A percentile compares a stretch with the other conserved stretches of the same genome.
Conservation (phyloP, 2,329 filamentous ascomycete genomes). For the Nigrospora sphaerica region DNA sequence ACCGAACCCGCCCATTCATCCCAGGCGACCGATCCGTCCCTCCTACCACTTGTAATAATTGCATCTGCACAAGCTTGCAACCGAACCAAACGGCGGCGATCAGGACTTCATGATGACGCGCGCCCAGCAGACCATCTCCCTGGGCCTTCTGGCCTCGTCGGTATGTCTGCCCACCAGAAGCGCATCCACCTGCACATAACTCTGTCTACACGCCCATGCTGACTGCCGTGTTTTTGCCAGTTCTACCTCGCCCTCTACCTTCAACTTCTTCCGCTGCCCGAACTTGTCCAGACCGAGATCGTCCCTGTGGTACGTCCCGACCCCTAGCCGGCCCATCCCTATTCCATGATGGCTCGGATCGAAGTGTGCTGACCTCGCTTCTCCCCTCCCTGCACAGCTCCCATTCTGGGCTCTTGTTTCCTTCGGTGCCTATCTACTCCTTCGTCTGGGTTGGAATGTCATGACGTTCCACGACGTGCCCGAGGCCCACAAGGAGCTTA, state of each 20-base stretch:
- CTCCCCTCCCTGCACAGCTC: conserved; percentile 47
- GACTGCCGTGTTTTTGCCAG: conserved; percentile 35
- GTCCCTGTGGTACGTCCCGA: conserved; percentile 66
- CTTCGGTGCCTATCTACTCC: conserved; percentile 87
- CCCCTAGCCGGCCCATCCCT: background rate
- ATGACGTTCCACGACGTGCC: conserved; percentile 96
- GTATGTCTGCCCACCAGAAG: conserved; percentile 49
- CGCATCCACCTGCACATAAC: background rate
- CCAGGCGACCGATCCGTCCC: too few relatives aligned
- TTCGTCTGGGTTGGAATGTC: conserved; percentile 85
- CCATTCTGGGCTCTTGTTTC: conserved; percentile 89
- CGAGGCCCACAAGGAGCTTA: conserved; percentile 81
- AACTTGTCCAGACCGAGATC: conserved; percentile 72
- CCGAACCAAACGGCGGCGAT: too few relatives aligned
- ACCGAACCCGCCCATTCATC: too few relatives aligned
- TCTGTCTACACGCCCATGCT: background rate
- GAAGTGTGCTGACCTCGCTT: too few relatives aligned
- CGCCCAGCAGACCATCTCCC: conserved; percentile 84
- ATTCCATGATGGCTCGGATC: background rate
- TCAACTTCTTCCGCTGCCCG: conserved; percentile 72
- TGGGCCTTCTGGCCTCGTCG: conserved; percentile 80
- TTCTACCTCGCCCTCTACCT: conserved; percentile 85
- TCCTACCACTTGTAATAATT: too few relatives aligned
- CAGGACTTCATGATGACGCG: conserved; percentile 67
- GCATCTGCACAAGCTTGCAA: too few relatives aligned